Conservation (phyloP, 169 alveolate species). For the Plasmodium cynomolgi region DNA sequence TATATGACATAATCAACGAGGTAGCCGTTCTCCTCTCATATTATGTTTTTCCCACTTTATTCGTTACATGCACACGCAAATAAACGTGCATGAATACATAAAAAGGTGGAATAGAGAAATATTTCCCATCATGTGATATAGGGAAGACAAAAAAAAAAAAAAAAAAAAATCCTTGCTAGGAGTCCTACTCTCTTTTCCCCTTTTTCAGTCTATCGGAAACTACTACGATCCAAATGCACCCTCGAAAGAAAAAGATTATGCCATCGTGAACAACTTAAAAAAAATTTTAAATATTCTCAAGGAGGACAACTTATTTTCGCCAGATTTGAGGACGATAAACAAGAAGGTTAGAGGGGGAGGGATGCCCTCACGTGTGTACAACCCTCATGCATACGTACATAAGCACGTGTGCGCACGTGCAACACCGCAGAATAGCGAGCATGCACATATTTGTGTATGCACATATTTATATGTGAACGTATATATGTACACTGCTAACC, state of each 20-base stretch:
- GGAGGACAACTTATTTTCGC: constrained; percentile 72
- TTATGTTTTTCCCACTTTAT: neutral
- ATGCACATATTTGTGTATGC: no score
- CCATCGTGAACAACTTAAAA: constrained; percentile 54
- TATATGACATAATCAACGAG: constrained; percentile 39
- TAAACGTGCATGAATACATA: neutral
- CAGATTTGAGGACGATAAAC: constrained; percentile 47
- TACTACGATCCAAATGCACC: neutral
- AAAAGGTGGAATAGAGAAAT: neutral
- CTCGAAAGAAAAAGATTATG: neutral
- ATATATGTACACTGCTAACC: neutral
- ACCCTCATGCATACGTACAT: neutral
- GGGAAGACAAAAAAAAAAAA: constrained; percentile 2
- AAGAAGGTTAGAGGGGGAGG: constrained; percentile 28
- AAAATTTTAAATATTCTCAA: constrained; percentile 60
- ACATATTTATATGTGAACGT: neutral
- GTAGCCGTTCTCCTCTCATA: constrained; percentile 22
- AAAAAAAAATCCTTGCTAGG: neutral
- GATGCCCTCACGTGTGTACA: neutral
- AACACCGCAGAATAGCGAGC: neutral
- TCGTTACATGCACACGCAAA: neutral
- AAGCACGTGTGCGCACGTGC: neutral
- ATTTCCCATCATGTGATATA: neutral
- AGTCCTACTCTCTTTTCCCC: neutral
- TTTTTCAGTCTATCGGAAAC: constrained; percentile 31